These are phyloP conservation scores for Rhizoctonia solani DNA, from an alignment of 1,284 basidiomycete species.

Conservation along the genomic window DNA sequence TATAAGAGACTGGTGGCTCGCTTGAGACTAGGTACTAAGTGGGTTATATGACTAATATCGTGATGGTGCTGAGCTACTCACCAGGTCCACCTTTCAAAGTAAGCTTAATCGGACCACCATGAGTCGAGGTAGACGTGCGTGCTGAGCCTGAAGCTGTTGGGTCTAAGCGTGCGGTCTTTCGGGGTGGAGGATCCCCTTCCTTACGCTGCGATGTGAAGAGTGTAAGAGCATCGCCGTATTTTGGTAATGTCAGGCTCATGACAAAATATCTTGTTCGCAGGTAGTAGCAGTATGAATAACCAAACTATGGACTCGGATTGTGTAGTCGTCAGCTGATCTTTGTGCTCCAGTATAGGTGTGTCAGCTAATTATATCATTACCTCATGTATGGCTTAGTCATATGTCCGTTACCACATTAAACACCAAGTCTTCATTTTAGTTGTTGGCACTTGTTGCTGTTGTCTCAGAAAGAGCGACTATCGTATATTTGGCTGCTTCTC, in stretches of 20 bases:
- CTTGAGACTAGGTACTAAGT: conserved; percentile 37
- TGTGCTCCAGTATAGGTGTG: neutral
- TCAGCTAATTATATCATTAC: neutral
- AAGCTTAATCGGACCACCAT: conserved; percentile 32
- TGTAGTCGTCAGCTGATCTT: neutral
- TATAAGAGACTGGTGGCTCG: conserved; percentile 33
- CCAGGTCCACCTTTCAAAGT: conserved; percentile 5
- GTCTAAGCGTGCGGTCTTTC: conserved; percentile 67
- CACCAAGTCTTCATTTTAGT: too few relatives aligned
- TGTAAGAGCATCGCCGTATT: conserved; percentile 31
- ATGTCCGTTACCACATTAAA: neutral
- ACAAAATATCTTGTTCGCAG: neutral
- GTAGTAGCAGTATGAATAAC: neutral
- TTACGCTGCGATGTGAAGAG: conserved; percentile 34
- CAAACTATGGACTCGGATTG: neutral
- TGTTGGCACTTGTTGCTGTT: neutral
- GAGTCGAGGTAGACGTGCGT: conserved; percentile 61
- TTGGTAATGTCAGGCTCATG: conserved; percentile 18
- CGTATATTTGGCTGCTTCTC: too few relatives aligned
- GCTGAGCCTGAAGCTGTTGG: conserved; percentile 34
- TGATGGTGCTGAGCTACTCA: conserved; percentile 29
- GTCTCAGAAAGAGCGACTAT: too few relatives aligned
- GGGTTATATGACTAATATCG: conserved; percentile 42
- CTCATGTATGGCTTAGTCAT: neutral
- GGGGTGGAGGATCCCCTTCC: conserved; percentile 52